phyloP scores from a whole-genome alignment of 2,329 filamentous ascomycete genomes.

The Rhinocladiella similis region DNA sequence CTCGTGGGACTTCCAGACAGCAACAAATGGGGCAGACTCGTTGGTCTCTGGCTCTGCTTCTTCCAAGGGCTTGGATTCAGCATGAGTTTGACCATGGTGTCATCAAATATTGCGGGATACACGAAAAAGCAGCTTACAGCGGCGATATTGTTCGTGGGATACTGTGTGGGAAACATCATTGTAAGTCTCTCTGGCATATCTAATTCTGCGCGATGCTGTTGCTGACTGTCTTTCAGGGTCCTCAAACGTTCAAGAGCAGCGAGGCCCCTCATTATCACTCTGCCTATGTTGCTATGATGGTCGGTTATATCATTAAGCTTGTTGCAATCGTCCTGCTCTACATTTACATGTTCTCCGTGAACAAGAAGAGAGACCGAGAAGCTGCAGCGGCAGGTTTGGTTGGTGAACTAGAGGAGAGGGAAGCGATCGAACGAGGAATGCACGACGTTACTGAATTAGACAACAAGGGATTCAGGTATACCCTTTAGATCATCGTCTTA shows the following conservation, averaged over 20 bases:
- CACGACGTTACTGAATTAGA: slow-evolving; percentile 55
- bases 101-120: slow-evolving; percentile 54
- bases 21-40: slow-evolving; percentile 59
- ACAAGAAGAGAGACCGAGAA: slow-evolving; percentile 55
- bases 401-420: slow-evolving; percentile 46
- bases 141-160: slow-evolving; percentile 55
- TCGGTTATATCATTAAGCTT: slow-evolving; percentile 57
- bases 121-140: slow-evolving; percentile 57
- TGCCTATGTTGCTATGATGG: slow-evolving; percentile 54
- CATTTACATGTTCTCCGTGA: slow-evolving; percentile 56
- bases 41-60: slow-evolving; percentile 59
- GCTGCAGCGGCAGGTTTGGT: slow-evolving; percentile 35
- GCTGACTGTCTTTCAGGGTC: slow-evolving; percentile 34
- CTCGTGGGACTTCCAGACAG: slow-evolving; percentile 52
- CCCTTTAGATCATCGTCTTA: slow-evolving; percentile 37
- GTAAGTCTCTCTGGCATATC: too few species aligned
- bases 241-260: slow-evolving; percentile 53
- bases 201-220: too few species aligned
- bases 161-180: slow-evolving; percentile 57
- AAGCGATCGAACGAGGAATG: slow-evolving; percentile 49
- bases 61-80: slow-evolving; percentile 57
- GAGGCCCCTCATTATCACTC: slow-evolving; percentile 53
- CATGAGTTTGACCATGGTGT: slow-evolving; percentile 55
- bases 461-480: slow-evolving; percentile 56
- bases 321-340: slow-evolving; percentile 52